phyloP scores from a whole-genome alignment of 257 asterid species.

The Datura wrightii region DNA sequence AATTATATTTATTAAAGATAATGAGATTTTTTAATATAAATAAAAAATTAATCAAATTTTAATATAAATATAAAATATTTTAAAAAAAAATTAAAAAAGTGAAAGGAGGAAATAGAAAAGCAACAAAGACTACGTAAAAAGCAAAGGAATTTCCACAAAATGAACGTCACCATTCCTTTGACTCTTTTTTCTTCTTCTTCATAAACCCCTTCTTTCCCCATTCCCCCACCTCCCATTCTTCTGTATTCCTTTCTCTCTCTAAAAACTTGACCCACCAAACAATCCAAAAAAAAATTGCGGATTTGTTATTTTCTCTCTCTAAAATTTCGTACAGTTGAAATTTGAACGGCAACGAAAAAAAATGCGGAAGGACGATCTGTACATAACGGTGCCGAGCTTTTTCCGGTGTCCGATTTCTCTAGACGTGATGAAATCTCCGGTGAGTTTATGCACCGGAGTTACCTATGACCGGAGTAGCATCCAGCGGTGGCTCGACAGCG shows the following conservation, averaged over 20 bases:
- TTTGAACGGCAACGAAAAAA: not conserved
- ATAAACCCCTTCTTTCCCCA: slow-evolving; percentile 27
- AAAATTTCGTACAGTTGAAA: not conserved
- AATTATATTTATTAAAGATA: too few species aligned
- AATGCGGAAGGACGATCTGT: slow-evolving; percentile 66
- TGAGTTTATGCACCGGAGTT: slow-evolving; percentile 85
- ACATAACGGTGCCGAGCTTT: slow-evolving; percentile 58
- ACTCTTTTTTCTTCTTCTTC: slow-evolving; percentile 41
- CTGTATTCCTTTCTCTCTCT: slow-evolving; percentile 28
- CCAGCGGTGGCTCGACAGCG: slow-evolving; percentile 86
- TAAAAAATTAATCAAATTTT: too few species aligned
- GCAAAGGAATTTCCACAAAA: slow-evolving; percentile 22
- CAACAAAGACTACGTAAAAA: not conserved
- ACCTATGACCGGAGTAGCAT: slow-evolving; percentile 83
- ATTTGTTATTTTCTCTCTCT: slow-evolving; percentile 30
- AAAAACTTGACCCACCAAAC: slow-evolving; percentile 17
- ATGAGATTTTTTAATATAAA: too few species aligned
- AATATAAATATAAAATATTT: too few species aligned
- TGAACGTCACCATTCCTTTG: slow-evolving; percentile 58
- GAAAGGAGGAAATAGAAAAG: slow-evolving; percentile 31
- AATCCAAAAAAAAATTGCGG: not conserved
- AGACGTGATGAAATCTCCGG: slow-evolving; percentile 86
- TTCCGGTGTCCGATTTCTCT: slow-evolving; percentile 86
- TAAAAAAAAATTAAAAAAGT: not conserved
- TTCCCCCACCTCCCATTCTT: not conserved